A percentile compares a stretch with the other conserved stretches of the same genome.
These are phyloP conservation scores for Leccinellum rugosiceps DNA, from an alignment of 768 basidiomycete genomes.

Conservation along the genomic window DNA sequence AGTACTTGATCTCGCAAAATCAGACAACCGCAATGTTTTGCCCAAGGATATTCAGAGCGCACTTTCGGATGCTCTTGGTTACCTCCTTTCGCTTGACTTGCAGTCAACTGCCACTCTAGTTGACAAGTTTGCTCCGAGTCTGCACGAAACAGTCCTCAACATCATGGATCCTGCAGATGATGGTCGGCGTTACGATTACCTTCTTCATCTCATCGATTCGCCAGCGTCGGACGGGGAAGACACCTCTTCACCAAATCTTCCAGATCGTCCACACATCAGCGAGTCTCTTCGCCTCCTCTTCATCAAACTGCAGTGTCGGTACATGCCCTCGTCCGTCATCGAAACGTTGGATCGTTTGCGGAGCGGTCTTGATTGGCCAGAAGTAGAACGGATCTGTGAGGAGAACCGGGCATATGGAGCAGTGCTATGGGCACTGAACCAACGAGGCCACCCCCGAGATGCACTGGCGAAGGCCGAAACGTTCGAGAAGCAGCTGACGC, in stretches of 20 bases:
- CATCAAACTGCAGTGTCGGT: conserved; percentile 68
- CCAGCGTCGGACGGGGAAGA: conserved; percentile 41
- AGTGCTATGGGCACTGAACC: conserved; percentile 76
- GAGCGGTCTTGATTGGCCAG: conserved; percentile 52
- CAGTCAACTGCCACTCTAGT: conserved; percentile 68
- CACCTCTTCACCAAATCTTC: conserved; percentile 18
- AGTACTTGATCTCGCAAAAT: conserved; percentile 48
- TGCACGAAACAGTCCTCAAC: conserved; percentile 64
- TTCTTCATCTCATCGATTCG: conserved; percentile 64
- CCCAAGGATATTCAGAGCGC: conserved; percentile 54
- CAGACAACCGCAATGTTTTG: conserved; percentile 46
- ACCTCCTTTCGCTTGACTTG: conserved; percentile 60
- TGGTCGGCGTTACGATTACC: conserved; percentile 68
- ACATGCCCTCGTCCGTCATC: conserved; percentile 63
- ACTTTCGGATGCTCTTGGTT: conserved; percentile 58
- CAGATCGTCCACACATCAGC: conserved; percentile 47
- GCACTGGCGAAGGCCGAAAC: conserved; percentile 66
- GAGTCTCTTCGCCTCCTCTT: conserved; percentile 55
- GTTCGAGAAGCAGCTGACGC: conserved; percentile 52
- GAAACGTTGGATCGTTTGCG: conserved; percentile 51
- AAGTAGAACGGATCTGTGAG: conserved; percentile 65
- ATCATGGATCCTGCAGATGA: conserved; percentile 44
- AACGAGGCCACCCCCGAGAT: conserved; percentile 54
- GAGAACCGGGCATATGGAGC: conserved; percentile 64
- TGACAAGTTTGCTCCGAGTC: conserved; percentile 60